Evolutionary conservation across 1,139 yeast species (phyloP).

Genomic region (Dujonia santamariae): DNA sequence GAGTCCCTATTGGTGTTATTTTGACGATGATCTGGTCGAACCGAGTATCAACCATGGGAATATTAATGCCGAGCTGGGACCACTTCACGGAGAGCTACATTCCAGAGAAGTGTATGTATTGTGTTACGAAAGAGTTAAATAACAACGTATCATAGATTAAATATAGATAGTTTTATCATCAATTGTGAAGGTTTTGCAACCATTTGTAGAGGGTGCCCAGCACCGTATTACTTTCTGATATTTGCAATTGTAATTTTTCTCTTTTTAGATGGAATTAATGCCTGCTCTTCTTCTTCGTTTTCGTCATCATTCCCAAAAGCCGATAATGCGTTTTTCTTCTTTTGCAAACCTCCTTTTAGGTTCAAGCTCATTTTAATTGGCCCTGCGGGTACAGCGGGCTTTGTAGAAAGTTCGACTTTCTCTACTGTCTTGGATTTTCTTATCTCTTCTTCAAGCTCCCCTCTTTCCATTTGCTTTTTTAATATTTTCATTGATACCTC

Average conservation of each 20-base stretch:
- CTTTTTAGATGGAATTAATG: not conserved
- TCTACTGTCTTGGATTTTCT: too few species aligned
- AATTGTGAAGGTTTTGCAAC: too few species aligned
- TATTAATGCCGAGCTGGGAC: constrained; percentile 16
- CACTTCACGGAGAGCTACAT: constrained; percentile 36
- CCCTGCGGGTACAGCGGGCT: too few species aligned
- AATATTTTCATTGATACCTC: constrained; percentile 40
- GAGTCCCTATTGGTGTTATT: constrained; percentile 59
- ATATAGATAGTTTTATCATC: too few species aligned
- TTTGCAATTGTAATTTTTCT: not conserved
- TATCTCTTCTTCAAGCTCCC: constrained; percentile 20
- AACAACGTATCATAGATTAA: too few species aligned
- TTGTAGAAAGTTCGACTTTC: too few species aligned
- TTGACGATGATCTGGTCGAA: constrained; percentile 66
- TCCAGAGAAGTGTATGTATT: constrained; percentile 71
- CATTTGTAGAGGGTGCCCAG: too few species aligned
- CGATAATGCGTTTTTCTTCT: constrained; percentile 6
- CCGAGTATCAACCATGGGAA: constrained; percentile 48
- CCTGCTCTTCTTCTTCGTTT: constrained; percentile 5
- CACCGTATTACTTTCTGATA: too few species aligned
- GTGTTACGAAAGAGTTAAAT: constrained; percentile 57
- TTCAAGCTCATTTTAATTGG: too few species aligned
- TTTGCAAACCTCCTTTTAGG: too few species aligned
- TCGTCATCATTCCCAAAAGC: constrained; percentile 12
- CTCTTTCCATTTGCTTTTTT: constrained; percentile 52